Percentiles rank a stretch among this genome's conserved stretches.
Conservation (phyloP, 176 grass and related monocot species). For the Avena insularis region DNA sequence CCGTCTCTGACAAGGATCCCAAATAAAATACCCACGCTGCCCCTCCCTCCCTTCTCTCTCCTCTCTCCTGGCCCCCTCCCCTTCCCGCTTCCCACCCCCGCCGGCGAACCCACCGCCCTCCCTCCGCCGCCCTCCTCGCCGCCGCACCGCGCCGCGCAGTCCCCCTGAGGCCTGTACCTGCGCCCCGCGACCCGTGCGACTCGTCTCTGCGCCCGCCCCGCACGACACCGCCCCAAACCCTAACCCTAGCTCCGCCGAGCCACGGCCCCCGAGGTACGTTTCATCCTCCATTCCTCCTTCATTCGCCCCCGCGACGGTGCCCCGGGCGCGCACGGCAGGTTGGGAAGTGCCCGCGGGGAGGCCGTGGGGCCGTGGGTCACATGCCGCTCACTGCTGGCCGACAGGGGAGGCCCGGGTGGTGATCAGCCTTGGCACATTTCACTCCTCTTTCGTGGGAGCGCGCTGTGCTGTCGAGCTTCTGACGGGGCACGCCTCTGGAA, state of each 20-base stretch:
- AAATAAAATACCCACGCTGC: neutral
- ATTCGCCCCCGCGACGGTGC: neutral
- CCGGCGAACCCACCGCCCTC: constrained; percentile 26
- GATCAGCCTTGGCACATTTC: constrained; percentile 7
- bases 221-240: constrained; percentile 47
- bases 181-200: neutral
- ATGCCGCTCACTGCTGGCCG: neutral
- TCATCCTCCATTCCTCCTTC: neutral
- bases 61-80: constrained; percentile 28
- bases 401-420: neutral
- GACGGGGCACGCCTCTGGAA: neutral
- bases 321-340: neutral
- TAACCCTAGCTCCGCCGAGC: constrained; percentile 58
- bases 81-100: constrained; percentile 27
- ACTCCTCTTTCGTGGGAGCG: too few relatives aligned
- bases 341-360: too few relatives aligned
- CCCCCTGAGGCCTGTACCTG: neutral
- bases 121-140: constrained; percentile 2
- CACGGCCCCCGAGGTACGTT: constrained; percentile 27
- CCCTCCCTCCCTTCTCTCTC: constrained; percentile 24
- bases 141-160: neutral
- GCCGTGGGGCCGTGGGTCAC: neutral
- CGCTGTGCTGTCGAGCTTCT: neutral
- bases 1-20: neutral
- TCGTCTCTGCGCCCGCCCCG: neutral